Evolutionary conservation across 164 flowering plant species (phyloP).

Genomic region (Vitis cinerea): DNA sequence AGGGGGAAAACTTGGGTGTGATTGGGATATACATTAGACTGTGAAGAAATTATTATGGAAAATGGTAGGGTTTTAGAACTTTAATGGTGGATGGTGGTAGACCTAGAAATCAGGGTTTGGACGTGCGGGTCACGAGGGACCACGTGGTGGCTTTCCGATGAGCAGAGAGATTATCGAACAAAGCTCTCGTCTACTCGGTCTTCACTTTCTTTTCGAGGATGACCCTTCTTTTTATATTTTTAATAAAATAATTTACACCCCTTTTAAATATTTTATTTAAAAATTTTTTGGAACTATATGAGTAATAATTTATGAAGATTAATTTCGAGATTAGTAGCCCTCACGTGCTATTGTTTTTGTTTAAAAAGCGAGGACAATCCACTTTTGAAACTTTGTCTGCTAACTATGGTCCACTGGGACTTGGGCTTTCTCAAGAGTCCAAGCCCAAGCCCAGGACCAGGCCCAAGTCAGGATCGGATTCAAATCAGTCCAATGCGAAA

Average conservation of each 20-base stretch:
- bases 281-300: conserved; percentile 14
- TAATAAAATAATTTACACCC: not conserved
- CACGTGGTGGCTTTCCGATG: conserved; percentile 29
- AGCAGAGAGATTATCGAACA: conserved; percentile 20
- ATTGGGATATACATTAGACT: too few relatives aligned
- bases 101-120: conserved; percentile 42
- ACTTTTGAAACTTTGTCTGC: too few relatives aligned
- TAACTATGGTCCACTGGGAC: too few relatives aligned
- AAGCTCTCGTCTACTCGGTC: not conserved
- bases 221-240: conserved; percentile 14
- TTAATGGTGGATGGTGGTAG: not conserved
- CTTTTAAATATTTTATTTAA: not conserved
- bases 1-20: too few relatives aligned
- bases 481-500: too few relatives aligned
- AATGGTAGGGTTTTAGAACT: not conserved
- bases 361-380: not conserved
- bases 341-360: conserved; percentile 15
- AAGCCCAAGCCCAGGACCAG: too few relatives aligned
- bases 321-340: conserved; percentile 6
- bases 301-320: not conserved
- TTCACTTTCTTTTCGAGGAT: conserved; percentile 7
- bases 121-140: conserved; percentile 45
- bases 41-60: too few relatives aligned
- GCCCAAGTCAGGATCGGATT: too few relatives aligned
- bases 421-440: too few relatives aligned